phyloP scores from a whole-genome alignment of 2,329 filamentous ascomycete genomes.

The Pseudopithomyces maydicus region DNA sequence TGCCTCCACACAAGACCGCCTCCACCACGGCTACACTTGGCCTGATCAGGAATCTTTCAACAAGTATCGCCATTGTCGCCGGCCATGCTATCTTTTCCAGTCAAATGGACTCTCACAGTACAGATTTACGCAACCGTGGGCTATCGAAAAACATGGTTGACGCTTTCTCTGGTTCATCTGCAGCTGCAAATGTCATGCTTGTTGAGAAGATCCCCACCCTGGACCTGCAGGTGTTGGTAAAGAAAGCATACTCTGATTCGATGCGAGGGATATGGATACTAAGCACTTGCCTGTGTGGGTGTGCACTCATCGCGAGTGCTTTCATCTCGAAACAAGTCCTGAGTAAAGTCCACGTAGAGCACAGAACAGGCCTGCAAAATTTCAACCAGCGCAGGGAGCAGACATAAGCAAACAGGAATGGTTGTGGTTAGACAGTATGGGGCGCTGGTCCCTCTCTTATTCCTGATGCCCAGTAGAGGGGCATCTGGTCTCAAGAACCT shows the following conservation, averaged over 20 bases:
- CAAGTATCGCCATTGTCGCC: conserved; percentile 50
- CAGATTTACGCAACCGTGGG: conserved; percentile 45
- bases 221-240: conserved; percentile 43
- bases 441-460: too few relatives aligned
- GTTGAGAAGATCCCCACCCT: conserved; percentile 54
- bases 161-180: conserved; percentile 58
- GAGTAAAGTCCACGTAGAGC: conserved; percentile 45
- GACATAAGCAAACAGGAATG: neutral
- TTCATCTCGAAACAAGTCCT: conserved; percentile 40
- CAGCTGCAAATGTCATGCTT: conserved; percentile 61
- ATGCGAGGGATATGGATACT: conserved; percentile 49
- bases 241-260: conserved; percentile 42
- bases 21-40: conserved; percentile 54
- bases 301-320: conserved; percentile 35
- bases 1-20: conserved; percentile 52
- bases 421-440: too few relatives aligned
- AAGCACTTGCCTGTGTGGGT: conserved; percentile 39
- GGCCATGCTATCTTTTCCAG: conserved; percentile 53
- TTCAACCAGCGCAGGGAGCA: neutral
- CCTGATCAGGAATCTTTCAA: conserved; percentile 47
- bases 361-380: conserved; percentile 47
- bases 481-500: too few relatives aligned
- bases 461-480: too few relatives aligned
- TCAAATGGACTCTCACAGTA: conserved; percentile 62
- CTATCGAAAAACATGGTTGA: conserved; percentile 55